Evolutionary conservation across 306 rosid genomes (phyloP), one percentile per base, ranked within the genome.

Genomic region (Mimosa pudica): DNA sequence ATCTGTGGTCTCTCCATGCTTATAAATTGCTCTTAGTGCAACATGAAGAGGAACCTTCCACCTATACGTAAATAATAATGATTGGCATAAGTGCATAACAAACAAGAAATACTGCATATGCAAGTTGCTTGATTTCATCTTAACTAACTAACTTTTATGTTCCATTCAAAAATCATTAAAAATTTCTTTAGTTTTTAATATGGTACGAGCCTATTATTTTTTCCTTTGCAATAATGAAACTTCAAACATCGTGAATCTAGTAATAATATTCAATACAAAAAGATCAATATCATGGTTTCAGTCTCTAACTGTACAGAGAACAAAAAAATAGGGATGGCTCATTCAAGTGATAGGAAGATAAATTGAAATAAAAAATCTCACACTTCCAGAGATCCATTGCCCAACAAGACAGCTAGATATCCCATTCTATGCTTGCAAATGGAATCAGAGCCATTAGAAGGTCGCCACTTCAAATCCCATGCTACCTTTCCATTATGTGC

Each of bases 381-480:
- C 99, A 95, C 99, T 95, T 95, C 97, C 69, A 95, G 83, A 67
- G 97, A 93, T 73, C 99, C 98, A 60, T 79, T 90, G 83, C 99
- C 99, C 87, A 90, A 85, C 85, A 93, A 65, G 72, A 89, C 98
- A 83, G 99, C 99, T 75, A 95, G 98, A 83, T 90, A 90, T 81
- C 98, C 99, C 97, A 95, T 89, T 69, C 87, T 89, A 71, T 85
- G 90, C 87, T 86, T 85, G 80, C 83, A 74, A 47, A 80, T 58
- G 71, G 85, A 72, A 85, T 82, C 84, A 80, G 77, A 38, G 70
- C 35, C 70, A 77, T 76, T 77, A 48, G 67, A 48, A 85, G 98
- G 99, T 73, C 82, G 84, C 99, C 99, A 95, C 85, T 95, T 95
- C 82, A 91, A 88, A 91, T 95, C 98, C 99, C 99, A 95, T 71